Conservation (phyloP, 2,329 filamentous ascomycete species). For the Aureobasidium pullulans region DNA sequence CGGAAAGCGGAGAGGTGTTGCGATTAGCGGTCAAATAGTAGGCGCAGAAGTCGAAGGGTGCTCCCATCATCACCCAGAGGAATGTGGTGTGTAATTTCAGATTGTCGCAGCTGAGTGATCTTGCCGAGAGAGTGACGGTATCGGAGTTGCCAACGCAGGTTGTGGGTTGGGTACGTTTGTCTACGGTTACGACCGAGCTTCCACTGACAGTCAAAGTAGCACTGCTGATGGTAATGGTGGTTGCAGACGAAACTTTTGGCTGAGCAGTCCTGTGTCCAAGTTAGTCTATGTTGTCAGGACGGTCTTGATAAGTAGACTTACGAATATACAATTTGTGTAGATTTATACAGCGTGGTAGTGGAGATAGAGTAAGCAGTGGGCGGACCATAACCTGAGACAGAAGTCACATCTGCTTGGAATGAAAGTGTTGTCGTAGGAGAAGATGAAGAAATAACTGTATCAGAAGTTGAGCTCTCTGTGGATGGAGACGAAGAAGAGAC, state of each 20-base stretch:
- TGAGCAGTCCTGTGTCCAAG: background rate
- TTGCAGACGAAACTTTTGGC: background rate
- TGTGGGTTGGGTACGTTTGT: background rate
- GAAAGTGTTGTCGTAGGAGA: background rate
- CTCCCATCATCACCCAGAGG: background rate
- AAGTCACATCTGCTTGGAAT: background rate
- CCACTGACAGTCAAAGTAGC: background rate
- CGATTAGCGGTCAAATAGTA: background rate
- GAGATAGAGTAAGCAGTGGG: background rate
- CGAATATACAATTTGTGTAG: background rate
- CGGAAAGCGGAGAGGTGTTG: background rate
- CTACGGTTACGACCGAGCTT: background rate
- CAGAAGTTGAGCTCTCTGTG: background rate
- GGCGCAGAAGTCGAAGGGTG: background rate
- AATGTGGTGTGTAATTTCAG: background rate
- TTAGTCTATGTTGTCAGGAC: background rate
- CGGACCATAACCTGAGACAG: background rate
- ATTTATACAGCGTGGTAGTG: background rate
- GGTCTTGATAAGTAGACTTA: background rate
- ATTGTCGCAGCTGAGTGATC: background rate
- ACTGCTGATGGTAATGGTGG: background rate
- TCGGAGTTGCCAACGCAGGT: background rate
- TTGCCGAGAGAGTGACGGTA: background rate
- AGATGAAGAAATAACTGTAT: background rate
- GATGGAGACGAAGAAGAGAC: background rate